Evolutionary conservation across 257 asterid genomes (phyloP).

Genomic region (Solanum lignicaule): DNA sequence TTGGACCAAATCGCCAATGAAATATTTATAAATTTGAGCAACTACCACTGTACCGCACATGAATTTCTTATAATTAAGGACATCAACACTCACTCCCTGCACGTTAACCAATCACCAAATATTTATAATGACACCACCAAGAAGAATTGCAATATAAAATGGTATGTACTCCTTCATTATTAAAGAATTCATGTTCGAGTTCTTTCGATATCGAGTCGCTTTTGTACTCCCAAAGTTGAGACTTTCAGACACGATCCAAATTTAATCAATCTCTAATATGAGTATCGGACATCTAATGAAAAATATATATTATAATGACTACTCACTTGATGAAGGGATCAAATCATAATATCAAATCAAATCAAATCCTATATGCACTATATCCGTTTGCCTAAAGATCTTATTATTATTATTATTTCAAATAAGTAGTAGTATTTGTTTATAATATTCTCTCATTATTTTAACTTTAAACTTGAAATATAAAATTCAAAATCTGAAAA

Average conservation of each 20-base stretch:
- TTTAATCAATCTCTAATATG: too few species aligned
- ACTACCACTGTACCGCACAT: background rate
- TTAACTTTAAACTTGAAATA: background rate
- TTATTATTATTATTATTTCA: too few species aligned
- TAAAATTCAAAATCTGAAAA: background rate
- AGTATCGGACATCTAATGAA: too few species aligned
- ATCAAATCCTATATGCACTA: background rate
- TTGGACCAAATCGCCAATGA: slow-evolving; percentile 79
- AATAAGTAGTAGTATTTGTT: background rate
- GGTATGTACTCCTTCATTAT: too few species aligned
- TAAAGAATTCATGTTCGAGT: too few species aligned
- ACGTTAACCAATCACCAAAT: background rate
- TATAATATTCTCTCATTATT: background rate
- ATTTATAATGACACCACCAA: background rate
- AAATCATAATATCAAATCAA: background rate
- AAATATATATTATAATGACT: too few species aligned
- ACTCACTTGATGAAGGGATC: background rate
- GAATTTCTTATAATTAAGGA: background rate
- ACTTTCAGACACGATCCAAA: too few species aligned
- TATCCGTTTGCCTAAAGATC: background rate
- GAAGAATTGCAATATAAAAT: too few species aligned
- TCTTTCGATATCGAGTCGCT: accelerated
- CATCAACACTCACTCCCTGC: background rate
- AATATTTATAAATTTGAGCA: slow-evolving; percentile 43
- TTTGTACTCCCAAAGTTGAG: too few species aligned